Evolutionary conservation across 345 rosid species (phyloP).

Genomic region (Firmiana major): DNA sequence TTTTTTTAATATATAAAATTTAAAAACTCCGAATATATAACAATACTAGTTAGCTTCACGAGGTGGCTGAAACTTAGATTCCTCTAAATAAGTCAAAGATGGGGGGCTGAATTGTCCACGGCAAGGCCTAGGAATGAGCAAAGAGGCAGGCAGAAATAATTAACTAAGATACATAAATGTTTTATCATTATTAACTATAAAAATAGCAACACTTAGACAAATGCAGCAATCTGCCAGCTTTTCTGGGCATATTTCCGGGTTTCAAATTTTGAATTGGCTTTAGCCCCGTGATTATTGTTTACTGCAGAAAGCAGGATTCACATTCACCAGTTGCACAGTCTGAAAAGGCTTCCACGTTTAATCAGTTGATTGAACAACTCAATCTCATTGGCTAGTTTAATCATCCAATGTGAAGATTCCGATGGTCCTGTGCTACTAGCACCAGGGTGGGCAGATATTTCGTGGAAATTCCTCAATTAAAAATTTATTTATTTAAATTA

Average conservation of each 20-base stretch:
- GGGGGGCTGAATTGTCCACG: too few species aligned
- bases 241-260: background rate
- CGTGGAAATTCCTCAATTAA: background rate
- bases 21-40: too few species aligned
- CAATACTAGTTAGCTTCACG: too few species aligned
- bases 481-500: too few species aligned
- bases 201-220: background rate
- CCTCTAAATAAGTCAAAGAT: too few species aligned
- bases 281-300: background rate
- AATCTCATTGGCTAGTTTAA: background rate
- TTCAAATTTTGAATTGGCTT: background rate
- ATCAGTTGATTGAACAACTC: background rate
- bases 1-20: too few species aligned
- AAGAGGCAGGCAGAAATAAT: background rate
- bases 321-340: background rate
- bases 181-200: too few species aligned
- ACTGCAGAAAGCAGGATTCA: background rate
- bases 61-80: too few species aligned
- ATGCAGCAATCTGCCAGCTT: background rate
- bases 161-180: too few species aligned
- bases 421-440: background rate
- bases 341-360: background rate
- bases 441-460: background rate
- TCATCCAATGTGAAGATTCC: background rate
- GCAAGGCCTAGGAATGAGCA: too few species aligned